These are phyloP conservation scores for Pichia sp. DNA, from an alignment of 1,139 yeast species.

Conservation along the genomic window DNA sequence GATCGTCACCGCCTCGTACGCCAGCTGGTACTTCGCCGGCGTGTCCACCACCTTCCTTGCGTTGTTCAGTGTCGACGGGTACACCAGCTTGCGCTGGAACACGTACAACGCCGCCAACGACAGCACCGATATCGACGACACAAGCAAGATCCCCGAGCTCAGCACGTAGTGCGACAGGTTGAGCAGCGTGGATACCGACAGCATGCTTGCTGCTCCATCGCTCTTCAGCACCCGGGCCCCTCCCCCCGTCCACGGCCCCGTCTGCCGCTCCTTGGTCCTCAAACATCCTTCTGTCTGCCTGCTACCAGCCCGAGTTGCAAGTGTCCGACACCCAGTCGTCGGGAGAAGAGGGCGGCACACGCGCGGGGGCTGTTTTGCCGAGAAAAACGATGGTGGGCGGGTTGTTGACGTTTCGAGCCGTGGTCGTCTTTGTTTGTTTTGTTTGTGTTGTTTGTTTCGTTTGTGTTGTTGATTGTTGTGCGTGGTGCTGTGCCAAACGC, in stretches of 20 bases:
- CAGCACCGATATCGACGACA: conserved; percentile 26
- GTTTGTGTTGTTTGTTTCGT: background rate
- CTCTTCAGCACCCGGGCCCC: background rate
- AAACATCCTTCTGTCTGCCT: background rate
- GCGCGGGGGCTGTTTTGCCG: background rate
- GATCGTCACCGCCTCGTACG: conserved; percentile 59
- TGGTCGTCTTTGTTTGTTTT: background rate
- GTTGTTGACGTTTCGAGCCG: background rate
- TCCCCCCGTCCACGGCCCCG: too few species aligned
- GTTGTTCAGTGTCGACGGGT: conserved; percentile 77
- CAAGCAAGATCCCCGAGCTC: conserved; percentile 5
- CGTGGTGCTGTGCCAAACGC: background rate
- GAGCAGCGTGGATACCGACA: background rate
- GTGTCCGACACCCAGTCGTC: background rate
- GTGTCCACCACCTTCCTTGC: conserved; percentile 74
- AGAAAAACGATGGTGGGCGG: background rate
- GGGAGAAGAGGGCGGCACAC: background rate
- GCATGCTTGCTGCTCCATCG: background rate
- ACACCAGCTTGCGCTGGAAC: conserved; percentile 67
- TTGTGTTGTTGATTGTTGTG: background rate
- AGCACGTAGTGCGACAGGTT: background rate
- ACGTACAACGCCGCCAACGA: conserved; percentile 56
- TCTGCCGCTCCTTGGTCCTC: too few species aligned
- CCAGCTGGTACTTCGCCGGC: conserved; percentile 69
- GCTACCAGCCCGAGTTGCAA: background rate